Conservation (phyloP, 345 rosid species). For the Moringa oleifera region DNA sequence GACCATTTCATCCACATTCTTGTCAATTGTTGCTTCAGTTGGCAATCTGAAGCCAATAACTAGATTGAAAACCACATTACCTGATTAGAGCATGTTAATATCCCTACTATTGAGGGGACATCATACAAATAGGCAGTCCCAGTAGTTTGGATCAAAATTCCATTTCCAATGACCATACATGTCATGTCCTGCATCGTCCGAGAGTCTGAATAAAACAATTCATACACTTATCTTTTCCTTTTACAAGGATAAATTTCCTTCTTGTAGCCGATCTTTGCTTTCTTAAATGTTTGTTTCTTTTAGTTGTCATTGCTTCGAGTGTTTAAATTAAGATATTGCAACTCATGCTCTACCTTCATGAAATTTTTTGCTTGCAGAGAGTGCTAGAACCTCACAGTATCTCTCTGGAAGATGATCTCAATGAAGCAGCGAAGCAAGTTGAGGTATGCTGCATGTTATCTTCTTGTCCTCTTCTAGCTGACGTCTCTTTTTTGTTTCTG, state of each 20-base stretch:
- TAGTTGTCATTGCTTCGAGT: too few species aligned
- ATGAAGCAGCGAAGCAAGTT: conserved; percentile 72
- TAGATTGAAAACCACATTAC: neutral
- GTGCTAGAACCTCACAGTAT: conserved; percentile 67
- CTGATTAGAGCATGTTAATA: neutral
- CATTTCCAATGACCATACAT: neutral
- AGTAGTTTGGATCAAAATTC: neutral
- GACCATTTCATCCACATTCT: neutral
- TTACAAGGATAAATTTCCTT: neutral
- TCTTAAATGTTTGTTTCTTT: neutral
- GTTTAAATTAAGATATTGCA: neutral
- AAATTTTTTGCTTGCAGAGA: conserved; percentile 41
- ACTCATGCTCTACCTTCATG: neutral
- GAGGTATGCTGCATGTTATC: conserved; percentile 41
- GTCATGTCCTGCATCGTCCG: too few species aligned
- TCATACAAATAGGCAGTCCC: neutral
- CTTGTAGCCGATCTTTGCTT: too few species aligned
- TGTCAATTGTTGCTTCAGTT: neutral
- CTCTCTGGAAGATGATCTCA: conserved; percentile 85
- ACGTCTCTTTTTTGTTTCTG: neutral
- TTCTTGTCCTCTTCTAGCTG: neutral
- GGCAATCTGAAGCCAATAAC: neutral
- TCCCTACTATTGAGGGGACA: neutral
- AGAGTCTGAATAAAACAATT: too few species aligned
- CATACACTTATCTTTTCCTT: too few species aligned